These are phyloP conservation scores for Epichloe gansuensis DNA, from an alignment of 2,329 filamentous ascomycete genomes.

Conservation along the genomic window DNA sequence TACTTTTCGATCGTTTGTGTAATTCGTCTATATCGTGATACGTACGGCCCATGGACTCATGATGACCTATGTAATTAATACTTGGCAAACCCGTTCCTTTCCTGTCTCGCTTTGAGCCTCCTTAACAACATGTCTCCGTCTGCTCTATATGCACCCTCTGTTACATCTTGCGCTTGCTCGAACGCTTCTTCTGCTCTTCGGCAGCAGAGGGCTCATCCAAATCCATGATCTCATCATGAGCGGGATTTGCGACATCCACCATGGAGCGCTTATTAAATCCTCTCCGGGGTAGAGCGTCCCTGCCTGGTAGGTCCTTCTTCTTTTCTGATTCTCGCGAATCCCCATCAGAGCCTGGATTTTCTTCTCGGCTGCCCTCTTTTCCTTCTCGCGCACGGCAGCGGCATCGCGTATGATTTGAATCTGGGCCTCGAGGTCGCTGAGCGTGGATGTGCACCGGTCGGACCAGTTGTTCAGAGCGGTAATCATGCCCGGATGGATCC, in stretches of 20 bases:
- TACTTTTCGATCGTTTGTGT: constrained; percentile 15
- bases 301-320: constrained; percentile 14
- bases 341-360: constrained; percentile 36
- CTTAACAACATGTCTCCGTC: not conserved
- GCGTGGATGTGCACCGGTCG: constrained; percentile 60
- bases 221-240: constrained; percentile 41
- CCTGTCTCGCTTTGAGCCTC: not conserved
- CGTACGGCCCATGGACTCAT: not conserved
- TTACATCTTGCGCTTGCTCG: constrained; percentile 43
- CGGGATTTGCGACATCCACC: constrained; percentile 30
- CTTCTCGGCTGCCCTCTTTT: constrained; percentile 34
- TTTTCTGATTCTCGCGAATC: constrained; percentile 32
- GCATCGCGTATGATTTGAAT: constrained; percentile 52
- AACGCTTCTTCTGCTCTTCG: constrained; percentile 37
- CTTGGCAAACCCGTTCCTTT: not conserved
- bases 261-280: constrained; percentile 23
- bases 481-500: constrained; percentile 58
- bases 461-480: constrained; percentile 62
- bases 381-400: constrained; percentile 41
- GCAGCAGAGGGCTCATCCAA: constrained; percentile 38
- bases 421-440: constrained; percentile 64
- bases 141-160: not conserved
- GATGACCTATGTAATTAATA: not conserved
- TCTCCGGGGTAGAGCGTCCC: constrained; percentile 16
- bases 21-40: constrained; percentile 19